Conservation (phyloP, 371 early-diverging fungal species). For the Blakeslea trispora region DNA sequence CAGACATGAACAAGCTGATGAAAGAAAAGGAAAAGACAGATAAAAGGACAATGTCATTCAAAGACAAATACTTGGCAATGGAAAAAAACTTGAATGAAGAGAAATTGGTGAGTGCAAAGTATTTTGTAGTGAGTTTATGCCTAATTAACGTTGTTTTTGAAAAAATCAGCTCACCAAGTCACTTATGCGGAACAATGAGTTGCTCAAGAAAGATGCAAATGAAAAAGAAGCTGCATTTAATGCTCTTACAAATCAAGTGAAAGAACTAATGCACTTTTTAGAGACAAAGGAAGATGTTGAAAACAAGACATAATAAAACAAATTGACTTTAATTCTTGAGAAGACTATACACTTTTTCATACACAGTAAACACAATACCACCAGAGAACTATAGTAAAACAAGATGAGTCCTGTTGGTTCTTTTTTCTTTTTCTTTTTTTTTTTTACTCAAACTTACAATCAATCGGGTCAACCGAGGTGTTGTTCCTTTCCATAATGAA, state of each 20-base stretch:
- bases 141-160: too few species aligned
- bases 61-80: conserved; percentile 18
- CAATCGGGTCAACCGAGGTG: conserved; percentile 84
- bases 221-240: conserved; percentile 26
- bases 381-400: conserved; percentile 74
- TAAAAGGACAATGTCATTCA: conserved; percentile 10
- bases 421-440: too few species aligned
- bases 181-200: conserved; percentile 25
- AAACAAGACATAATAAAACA: not conserved
- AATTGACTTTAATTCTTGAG: too few species aligned
- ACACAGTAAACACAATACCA: conserved; percentile 91
- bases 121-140: not conserved
- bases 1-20: conserved; percentile 6
- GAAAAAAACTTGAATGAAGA: conserved; percentile 36
- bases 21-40: conserved; percentile 22
- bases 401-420: not conserved
- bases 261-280: conserved; percentile 43
- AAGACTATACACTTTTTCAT: conserved; percentile 70
- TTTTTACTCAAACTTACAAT: conserved; percentile 69
- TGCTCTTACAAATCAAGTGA: conserved; percentile 39
- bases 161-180: conserved; percentile 26
- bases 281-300: conserved; percentile 32
- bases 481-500: conserved; percentile 93
- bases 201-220: conserved; percentile 25
- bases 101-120: conserved; percentile 31